Evolutionary conservation across 176 grass and related monocot species (phyloP).

Genomic region (Triticum dicoccoides): DNA sequence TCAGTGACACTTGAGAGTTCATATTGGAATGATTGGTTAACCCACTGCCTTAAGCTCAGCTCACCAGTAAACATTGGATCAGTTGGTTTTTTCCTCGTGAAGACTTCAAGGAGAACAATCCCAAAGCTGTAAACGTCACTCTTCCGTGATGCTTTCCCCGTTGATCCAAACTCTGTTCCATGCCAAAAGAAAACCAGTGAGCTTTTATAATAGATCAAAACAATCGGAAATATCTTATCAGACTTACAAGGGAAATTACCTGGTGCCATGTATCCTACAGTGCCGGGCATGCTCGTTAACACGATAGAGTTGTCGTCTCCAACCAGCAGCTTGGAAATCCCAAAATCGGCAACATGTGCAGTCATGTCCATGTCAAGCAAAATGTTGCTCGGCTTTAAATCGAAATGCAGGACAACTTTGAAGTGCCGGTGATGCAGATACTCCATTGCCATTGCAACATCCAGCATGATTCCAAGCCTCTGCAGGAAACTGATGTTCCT

Average conservation of each 20-base stretch:
- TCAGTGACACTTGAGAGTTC: conserved; percentile 23
- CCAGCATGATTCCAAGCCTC: conserved; percentile 15
- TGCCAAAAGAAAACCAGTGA: background rate
- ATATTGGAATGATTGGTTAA: conserved; percentile 26
- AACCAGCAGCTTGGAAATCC: conserved; percentile 12
- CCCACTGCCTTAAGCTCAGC: conserved; percentile 50
- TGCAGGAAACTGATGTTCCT: background rate
- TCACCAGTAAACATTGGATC: conserved; percentile 42
- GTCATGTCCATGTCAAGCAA: conserved; percentile 23
- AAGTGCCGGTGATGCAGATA: conserved; percentile 16
- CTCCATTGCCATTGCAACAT: conserved; percentile 19
- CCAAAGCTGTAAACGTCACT: conserved; percentile 63
- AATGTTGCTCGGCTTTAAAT: conserved; percentile 25
- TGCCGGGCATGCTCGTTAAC: conserved; percentile 17
- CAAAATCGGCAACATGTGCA: conserved; percentile 17
- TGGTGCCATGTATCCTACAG: conserved; percentile 30
- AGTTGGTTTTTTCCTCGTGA: conserved; percentile 50
- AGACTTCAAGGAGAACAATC: conserved; percentile 55
- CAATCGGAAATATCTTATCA: background rate
- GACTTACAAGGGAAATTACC: background rate
- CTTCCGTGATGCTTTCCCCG: conserved; percentile 34
- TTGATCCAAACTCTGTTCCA: conserved; percentile 45
- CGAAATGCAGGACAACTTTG: conserved; percentile 17
- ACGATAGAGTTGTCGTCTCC: background rate
- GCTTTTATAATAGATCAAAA: background rate